Conservation (phyloP, 2,329 filamentous ascomycete genomes). For the Verticillium dahliae region DNA sequence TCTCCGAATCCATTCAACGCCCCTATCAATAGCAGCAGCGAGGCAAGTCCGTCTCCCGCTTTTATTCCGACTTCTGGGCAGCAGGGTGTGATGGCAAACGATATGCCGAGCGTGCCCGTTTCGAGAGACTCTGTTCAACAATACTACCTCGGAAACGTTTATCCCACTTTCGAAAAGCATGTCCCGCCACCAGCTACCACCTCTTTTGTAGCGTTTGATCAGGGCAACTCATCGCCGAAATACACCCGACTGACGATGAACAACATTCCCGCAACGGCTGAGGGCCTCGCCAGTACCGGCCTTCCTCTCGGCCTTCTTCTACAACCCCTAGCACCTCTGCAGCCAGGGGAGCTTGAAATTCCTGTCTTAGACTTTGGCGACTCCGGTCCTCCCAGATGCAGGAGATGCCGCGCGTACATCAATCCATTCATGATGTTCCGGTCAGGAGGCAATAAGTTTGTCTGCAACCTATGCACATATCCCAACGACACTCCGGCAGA, state of each 20-base stretch:
- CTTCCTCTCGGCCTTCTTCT: conserved; percentile 82
- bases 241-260: conserved; percentile 88
- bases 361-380: conserved; percentile 96
- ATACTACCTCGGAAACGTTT: conserved; percentile 80
- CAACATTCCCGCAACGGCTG: conserved; percentile 78
- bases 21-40: conserved; percentile 25
- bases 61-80: conserved; percentile 57
- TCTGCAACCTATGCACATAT: conserved; percentile 97
- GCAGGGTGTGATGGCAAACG: conserved; percentile 78
- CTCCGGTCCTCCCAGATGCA: conserved; percentile 79
- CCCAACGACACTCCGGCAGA: conserved; percentile 89
- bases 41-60: conserved; percentile 29
- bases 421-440: conserved; percentile 99
- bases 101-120: conserved; percentile 83
- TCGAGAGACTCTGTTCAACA: conserved; percentile 77
- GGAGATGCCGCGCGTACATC: conserved; percentile 91
- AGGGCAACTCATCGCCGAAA: conserved; percentile 94
- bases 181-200: conserved; percentile 82
- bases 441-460: conserved; percentile 89
- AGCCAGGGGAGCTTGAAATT: conserved; percentile 78
- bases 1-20: conserved; percentile 17
- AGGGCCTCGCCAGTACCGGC: conserved; percentile 72
- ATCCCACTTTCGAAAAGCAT: conserved; percentile 92
- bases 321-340: conserved; percentile 78
- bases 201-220: conserved; percentile 89